These are phyloP conservation scores for Blastocystis sp. DNA, from an alignment of 352 stramenopile species.

Conservation along the genomic window DNA sequence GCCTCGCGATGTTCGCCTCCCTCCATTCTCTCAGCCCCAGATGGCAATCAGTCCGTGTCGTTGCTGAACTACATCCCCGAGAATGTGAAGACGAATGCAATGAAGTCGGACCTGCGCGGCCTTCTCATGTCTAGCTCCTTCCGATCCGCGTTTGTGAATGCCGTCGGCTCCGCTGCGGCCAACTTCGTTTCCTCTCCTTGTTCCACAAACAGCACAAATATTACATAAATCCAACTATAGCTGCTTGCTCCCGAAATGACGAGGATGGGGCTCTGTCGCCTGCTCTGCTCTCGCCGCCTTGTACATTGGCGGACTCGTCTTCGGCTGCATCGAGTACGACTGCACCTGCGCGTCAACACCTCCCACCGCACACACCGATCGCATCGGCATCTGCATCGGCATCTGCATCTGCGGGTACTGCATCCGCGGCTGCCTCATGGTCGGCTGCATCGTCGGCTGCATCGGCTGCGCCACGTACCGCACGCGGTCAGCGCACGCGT, in stretches of 20 bases:
- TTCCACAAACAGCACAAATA: neutral
- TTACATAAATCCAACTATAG: no score
- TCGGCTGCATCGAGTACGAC: no score
- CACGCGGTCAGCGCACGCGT: no score
- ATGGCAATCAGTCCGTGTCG: neutral
- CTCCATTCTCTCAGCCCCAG: neutral
- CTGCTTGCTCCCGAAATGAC: no score
- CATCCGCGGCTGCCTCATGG: no score
- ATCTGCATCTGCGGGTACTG: no score
- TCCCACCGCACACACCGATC: no score
- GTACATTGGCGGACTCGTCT: no score
- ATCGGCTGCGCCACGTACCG: no score
- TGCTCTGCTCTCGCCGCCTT: neutral
- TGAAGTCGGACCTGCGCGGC: neutral
- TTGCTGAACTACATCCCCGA: slow-evolving; percentile 32
- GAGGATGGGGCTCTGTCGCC: neutral
- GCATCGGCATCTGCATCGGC: no score
- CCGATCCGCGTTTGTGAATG: neutral
- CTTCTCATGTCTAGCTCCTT: neutral
- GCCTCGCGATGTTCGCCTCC: neutral
- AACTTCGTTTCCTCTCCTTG: neutral
- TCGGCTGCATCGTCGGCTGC: no score
- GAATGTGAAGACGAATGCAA: neutral
- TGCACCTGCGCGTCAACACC: no score
- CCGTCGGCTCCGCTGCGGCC: neutral